Evolutionary conservation across 805 yeast genomes (phyloP).

Genomic region (Nakazawaea ishiwadae): DNA sequence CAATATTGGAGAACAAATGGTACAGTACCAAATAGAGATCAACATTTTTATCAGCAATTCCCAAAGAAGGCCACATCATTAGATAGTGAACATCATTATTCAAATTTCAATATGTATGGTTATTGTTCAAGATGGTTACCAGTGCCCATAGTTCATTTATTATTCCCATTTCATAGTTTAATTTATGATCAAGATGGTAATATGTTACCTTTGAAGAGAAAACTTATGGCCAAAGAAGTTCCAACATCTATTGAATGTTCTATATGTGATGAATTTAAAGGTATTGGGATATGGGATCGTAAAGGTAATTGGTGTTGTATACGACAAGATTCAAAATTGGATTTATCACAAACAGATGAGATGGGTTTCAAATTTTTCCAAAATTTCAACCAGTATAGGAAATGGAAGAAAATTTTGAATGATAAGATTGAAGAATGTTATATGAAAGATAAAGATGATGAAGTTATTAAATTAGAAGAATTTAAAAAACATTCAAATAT

Average conservation of each 20-base stretch:
- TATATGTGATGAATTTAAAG: conserved; percentile 23
- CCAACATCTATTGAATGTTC: conserved; percentile 27
- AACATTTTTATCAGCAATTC: conserved; percentile 25
- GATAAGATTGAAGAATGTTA: conserved; percentile 16
- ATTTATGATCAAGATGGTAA: conserved; percentile 11
- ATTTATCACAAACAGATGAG: conserved; percentile 16
- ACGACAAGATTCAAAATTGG: conserved; percentile 1
- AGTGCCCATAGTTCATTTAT: conserved; percentile 16
- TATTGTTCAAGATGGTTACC: conserved; percentile 32
- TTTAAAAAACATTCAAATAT: conserved; percentile 17
- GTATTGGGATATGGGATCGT: conserved; percentile 23
- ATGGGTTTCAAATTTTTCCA: conserved; percentile 20
- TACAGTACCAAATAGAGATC: conserved; percentile 23
- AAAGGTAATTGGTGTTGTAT: conserved; percentile 28
- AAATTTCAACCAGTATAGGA: conserved; percentile 19
- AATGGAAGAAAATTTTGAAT: conserved; percentile 19
- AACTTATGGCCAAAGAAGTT: conserved; percentile 23
- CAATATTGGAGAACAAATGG: conserved; percentile 23
- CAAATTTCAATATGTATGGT: conserved; percentile 24
- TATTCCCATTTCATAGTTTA: conserved; percentile 25
- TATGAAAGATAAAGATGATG: conserved; percentile 15
- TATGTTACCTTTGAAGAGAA: too few relatives aligned
- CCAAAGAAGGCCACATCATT: conserved; percentile 27
- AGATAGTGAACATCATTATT: conserved; percentile 27
- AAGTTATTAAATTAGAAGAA: conserved; percentile 13